Percentiles rank a stretch among this genome's conserved stretches.
These are phyloP conservation scores for Glycyrrhiza uralensis DNA, from an alignment of 306 rosid genomes.

Conservation along the genomic window DNA sequence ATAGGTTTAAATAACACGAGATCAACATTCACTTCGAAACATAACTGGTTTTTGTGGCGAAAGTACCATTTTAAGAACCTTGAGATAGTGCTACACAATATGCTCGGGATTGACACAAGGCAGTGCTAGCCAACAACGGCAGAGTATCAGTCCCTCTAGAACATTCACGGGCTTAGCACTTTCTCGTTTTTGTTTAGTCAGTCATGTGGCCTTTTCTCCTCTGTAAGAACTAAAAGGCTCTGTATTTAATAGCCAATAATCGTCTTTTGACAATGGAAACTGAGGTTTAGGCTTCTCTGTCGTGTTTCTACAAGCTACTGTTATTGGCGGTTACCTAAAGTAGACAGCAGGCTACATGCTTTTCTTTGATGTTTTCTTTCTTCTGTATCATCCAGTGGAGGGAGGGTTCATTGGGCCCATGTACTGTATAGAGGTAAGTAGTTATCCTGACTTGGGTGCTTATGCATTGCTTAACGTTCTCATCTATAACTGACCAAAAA, in stretches of 20 bases:
- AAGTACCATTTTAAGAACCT: background rate
- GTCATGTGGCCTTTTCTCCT: background rate
- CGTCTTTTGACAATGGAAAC: background rate
- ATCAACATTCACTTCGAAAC: constrained; percentile 10
- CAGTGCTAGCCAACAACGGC: background rate
- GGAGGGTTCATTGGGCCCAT: background rate
- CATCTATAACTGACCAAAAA: too few species aligned
- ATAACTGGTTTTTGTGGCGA: background rate
- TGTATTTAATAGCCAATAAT: constrained; percentile 1
- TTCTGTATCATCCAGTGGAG: background rate
- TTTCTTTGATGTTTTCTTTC: background rate
- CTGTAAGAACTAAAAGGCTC: constrained; percentile 5
- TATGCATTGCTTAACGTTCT: background rate
- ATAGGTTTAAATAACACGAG: background rate
- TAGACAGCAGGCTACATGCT: background rate
- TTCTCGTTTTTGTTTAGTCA: background rate
- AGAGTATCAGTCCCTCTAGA: background rate
- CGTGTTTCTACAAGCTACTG: constrained; percentile 15
- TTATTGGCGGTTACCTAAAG: constrained; percentile 1
- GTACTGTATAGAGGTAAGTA: background rate
- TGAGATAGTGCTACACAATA: background rate
- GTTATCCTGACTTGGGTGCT: background rate
- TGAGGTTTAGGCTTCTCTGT: background rate
- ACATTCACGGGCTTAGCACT: constrained; percentile 18
- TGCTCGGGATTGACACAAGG: background rate